Conservation (phyloP, 306 rosid species). For the Sophora flavescens region DNA sequence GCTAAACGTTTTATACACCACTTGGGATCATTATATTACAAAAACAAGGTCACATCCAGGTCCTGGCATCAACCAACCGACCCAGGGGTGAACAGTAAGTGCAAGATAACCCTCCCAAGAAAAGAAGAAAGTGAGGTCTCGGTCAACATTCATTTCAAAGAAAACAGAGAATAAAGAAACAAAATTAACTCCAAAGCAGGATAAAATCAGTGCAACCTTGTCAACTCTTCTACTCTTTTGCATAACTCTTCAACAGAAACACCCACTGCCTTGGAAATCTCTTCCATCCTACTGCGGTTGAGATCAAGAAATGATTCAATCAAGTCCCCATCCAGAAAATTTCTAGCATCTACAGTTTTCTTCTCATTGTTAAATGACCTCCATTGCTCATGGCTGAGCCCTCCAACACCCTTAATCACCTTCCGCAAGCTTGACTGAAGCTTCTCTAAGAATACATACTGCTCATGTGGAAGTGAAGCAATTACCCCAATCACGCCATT, state of each 20-base stretch:
- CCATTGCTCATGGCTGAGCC: conserved; percentile 98
- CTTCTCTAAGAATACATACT: conserved; percentile 74
- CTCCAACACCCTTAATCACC: conserved; percentile 97
- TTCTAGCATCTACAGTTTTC: conserved; percentile 84
- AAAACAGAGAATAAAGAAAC: background rate
- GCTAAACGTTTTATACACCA: background rate
- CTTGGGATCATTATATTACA: background rate
- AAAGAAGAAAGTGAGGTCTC: no score
- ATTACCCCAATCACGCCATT: conserved; percentile 97
- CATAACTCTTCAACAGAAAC: conserved; percentile 91
- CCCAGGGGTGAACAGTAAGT: no score
- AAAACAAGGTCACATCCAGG: no score
- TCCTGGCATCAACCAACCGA: no score
- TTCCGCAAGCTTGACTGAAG: conserved; percentile 82
- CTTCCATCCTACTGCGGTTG: conserved; percentile 88
- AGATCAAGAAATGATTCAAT: conserved; percentile 97
- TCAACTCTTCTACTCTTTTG: conserved; percentile 94
- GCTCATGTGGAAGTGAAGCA: conserved; percentile 94
- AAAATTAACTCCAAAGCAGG: background rate
- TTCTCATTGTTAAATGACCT: conserved; percentile 94
- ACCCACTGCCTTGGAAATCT: conserved; percentile 73
- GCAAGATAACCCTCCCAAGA: no score
- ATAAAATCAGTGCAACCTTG: conserved; percentile 82
- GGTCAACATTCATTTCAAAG: no score
- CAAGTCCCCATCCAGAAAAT: conserved; percentile 91